Percentiles rank a stretch among this genome's conserved stretches.
These are phyloP conservation scores for Tardiomyces blankii DNA, from an alignment of 1,139 yeast species.

Conservation along the genomic window DNA sequence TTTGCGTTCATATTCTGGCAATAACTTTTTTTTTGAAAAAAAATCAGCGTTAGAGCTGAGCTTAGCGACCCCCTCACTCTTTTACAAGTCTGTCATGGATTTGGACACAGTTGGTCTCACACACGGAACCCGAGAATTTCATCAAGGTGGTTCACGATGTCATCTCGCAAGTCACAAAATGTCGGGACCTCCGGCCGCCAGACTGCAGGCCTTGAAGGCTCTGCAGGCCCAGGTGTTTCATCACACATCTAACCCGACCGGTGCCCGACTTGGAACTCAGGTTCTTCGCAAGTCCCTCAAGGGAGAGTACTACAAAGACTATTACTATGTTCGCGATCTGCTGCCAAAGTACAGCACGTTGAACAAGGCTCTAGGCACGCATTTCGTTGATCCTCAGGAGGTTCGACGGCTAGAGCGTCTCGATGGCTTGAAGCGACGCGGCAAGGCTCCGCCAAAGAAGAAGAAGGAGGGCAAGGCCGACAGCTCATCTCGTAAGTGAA, in stretches of 20 bases:
- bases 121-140: not conserved
- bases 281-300: conserved; percentile 60
- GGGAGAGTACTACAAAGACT: conserved; percentile 62
- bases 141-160: not conserved
- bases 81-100: not conserved
- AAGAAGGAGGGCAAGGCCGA: conserved; percentile 35
- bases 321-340: conserved; percentile 68
- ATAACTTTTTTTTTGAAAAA: too few relatives aligned
- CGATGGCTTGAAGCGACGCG: conserved; percentile 14
- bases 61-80: too few relatives aligned
- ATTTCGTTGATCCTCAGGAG: conserved; percentile 64
- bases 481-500: not conserved
- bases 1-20: too few relatives aligned
- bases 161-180: not conserved
- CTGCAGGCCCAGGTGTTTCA: conserved; percentile 52
- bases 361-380: conserved; percentile 43
- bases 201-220: conserved; percentile 45
- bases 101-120: not conserved
- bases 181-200: conserved; percentile 21
- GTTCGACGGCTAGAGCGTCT: conserved; percentile 33
- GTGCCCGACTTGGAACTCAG: conserved; percentile 65
- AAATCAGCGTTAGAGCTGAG: too few relatives aligned
- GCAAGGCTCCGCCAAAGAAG: conserved; percentile 85
- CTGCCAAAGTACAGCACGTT: conserved; percentile 30
- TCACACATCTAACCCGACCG: conserved; percentile 56